Percentiles rank a stretch among this genome's conserved stretches.
phyloP scores from a whole-genome alignment of 108 stramenopile species.

The Chaetoceros tenuissimus region DNA sequence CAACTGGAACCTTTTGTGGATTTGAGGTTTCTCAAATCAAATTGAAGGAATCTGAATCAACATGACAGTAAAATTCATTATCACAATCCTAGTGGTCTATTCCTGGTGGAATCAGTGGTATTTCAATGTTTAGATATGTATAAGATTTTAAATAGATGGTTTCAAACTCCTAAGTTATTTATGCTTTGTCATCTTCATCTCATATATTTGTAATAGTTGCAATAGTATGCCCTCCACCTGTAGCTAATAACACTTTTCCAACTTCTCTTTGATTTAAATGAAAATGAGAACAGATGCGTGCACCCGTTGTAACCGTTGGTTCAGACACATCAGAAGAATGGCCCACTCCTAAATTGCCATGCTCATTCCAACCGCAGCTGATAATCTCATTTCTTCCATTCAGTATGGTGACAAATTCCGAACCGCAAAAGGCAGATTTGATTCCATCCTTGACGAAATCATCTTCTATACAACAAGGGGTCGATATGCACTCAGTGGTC shows the following conservation, averaged over 20 bases:
- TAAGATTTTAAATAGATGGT: no score
- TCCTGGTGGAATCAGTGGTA: no score
- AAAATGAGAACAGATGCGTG: conserved; percentile 13
- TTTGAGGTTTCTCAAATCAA: no score
- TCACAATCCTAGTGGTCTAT: no score
- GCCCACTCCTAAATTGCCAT: conserved; percentile 44
- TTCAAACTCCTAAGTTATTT: no score
- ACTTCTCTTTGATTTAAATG: conserved; percentile 15
- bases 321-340: conserved; percentile 6
- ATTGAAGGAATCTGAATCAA: no score
- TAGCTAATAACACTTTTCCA: conserved; percentile 27
- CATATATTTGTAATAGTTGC: conserved; percentile 13
- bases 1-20: no score
- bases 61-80: no score
- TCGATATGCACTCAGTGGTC: conserved; percentile 2
- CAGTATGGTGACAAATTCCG: conserved; percentile 60
- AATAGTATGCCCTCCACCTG: conserved; percentile 45
- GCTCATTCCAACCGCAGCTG: conserved; percentile 80
- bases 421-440: conserved; percentile 41
- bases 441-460: conserved; percentile 2
- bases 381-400: conserved; percentile 30
- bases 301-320: conserved; percentile 17
- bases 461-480: not conserved
- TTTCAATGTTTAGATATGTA: no score
- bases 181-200: no score